Evolutionary conservation across 2,329 filamentous ascomycete genomes (phyloP).

Genomic region (Immersiporthe knoxdaviesiana): DNA sequence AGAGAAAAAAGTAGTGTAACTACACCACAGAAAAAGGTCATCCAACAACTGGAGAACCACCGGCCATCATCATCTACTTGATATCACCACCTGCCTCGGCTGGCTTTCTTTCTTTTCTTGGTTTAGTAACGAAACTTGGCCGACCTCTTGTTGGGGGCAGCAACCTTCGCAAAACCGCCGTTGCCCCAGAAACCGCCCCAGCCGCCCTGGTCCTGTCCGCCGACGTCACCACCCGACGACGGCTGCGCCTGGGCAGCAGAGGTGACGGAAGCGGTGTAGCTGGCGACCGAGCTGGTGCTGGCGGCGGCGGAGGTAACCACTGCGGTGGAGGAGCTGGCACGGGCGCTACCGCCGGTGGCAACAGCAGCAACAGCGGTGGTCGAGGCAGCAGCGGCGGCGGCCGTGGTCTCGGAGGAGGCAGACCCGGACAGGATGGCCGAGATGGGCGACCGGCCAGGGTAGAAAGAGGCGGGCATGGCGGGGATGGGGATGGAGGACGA

Average conservation of each 20-base stretch:
- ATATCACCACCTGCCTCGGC: background rate
- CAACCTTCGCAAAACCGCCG: background rate
- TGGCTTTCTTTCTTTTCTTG: too few species aligned
- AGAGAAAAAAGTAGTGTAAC: constrained; percentile 4
- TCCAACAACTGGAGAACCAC: background rate
- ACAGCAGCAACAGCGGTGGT: background rate
- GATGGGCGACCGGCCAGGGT: constrained; percentile 25
- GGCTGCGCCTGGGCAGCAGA: constrained; percentile 16
- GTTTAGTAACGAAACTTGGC: constrained; percentile 9
- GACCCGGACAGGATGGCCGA: constrained; percentile 24
- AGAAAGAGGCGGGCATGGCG: constrained; percentile 27
- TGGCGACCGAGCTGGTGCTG: constrained; percentile 2
- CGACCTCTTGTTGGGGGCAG: background rate
- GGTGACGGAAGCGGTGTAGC: background rate
- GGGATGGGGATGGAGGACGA: constrained; percentile 26
- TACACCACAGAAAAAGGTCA: constrained; percentile 3
- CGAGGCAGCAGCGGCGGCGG: constrained; percentile 2
- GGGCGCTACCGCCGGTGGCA: background rate
- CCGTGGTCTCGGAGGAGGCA: constrained; percentile 9
- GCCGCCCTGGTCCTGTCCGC: constrained; percentile 13
- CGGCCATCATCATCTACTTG: background rate
- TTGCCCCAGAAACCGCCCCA: constrained; percentile 3
- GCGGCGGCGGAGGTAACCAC: constrained; percentile 7
- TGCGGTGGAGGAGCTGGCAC: background rate
- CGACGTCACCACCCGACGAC: background rate